Evolutionary conservation across 331 rosid species (phyloP).

Genomic region (Prunus yedoensis): DNA sequence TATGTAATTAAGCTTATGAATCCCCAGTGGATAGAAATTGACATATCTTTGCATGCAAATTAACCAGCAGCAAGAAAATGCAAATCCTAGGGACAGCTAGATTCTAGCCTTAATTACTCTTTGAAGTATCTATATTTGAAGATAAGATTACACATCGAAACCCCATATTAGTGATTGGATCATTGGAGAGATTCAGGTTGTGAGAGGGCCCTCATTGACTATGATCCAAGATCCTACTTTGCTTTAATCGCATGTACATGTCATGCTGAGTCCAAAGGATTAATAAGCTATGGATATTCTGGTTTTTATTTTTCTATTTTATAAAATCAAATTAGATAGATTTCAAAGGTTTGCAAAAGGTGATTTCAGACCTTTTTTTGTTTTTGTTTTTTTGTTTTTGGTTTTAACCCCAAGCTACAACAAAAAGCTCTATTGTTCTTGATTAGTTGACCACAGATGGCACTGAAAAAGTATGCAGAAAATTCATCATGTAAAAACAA

Average conservation of each 20-base stretch:
- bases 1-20: background rate
- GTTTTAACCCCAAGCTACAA: background rate
- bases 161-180: slow-evolving; percentile 44
- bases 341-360: background rate
- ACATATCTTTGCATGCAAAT: background rate
- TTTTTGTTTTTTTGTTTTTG: background rate
- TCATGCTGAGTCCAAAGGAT: slow-evolving; percentile 50
- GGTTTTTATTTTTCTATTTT: background rate
- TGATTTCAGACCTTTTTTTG: background rate
- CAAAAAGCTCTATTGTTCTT: no score
- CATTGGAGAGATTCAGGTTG: slow-evolving; percentile 43
- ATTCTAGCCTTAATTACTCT: slow-evolving; percentile 5
- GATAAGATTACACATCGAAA: slow-evolving; percentile 41
- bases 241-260: slow-evolving; percentile 5
- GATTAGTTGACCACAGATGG: no score
- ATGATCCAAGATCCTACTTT: background rate
- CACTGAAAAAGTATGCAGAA: no score
- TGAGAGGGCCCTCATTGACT: slow-evolving; percentile 24
- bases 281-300: background rate
- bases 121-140: slow-evolving; percentile 10
- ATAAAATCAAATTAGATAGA: background rate
- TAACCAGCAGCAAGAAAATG: background rate
- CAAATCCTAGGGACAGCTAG: background rate
- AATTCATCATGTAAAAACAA: no score
- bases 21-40: background rate